Evolutionary conservation across 164 flowering plant species (phyloP), one percentile per base, ranked within the genome.

Genomic region (Vitis labrusca): DNA sequence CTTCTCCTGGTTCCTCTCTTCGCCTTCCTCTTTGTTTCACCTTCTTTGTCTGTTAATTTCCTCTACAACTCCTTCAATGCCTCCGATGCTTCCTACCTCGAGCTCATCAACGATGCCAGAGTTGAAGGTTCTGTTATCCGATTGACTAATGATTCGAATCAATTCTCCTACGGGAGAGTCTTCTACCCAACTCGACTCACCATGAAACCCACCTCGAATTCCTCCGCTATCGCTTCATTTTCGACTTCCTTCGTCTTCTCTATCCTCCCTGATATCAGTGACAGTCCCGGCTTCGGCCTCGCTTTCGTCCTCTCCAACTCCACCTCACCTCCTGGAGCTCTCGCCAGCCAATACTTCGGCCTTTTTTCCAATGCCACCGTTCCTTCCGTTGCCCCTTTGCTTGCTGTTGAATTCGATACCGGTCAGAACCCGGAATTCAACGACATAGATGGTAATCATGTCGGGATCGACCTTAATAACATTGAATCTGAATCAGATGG

Each of bases 241-340:
- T 85, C 95, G 1, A 91, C 96, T 30, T 86, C 91, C 1, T 91
- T 91, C 70, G 79, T 93, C 59, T 91, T 91, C 80, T 93, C 98
- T 0, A 37, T 93, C 57, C 78, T 91, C 49, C 93, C 91, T 2
- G 71, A 84, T 10, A 77, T 80, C 70, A 52, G 67, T 50, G 62
- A 82, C 27, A 84, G 82, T 64, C 97, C 98, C 0, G 90, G 93
- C 5, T 91, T 91, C 69, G 97, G 96, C 61, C 77, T 93, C 64
- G 85, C 85, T 14, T 91, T 93, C 63, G 86, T 91, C 29, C 85
- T 91, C 74, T 83, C 94, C 61, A 79, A 81, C 64, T 73, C 86
- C 27, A 89, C 91, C 11, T 71, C 77, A 1, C 94, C 91, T 0
- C 82, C 85, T 4, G 82, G 77, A 5, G 93, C 91, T 5, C 63